These are phyloP conservation scores for Trifolium pratense DNA, from an alignment of 306 rosid species.

Conservation along the genomic window DNA sequence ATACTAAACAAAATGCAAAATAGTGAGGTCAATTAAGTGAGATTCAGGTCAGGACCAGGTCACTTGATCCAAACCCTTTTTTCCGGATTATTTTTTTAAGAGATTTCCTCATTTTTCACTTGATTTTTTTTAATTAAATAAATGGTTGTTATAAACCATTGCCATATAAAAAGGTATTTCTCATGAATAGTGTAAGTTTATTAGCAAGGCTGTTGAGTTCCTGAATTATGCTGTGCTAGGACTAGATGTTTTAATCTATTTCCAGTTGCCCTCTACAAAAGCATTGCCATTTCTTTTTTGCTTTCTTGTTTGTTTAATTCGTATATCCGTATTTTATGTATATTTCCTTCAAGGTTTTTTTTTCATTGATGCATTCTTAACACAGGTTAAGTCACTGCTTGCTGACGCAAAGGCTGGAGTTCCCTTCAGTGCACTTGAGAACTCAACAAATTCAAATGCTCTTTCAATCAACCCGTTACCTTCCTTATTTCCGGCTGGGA, in stretches of 20 bases:
- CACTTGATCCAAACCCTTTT: background rate
- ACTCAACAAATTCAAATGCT: constrained; percentile 49
- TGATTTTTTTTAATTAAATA: no score
- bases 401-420: constrained; percentile 67
- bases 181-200: constrained; percentile 16
- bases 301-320: background rate
- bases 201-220: constrained; percentile 26
- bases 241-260: constrained; percentile 1
- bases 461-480: constrained; percentile 56
- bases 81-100: background rate
- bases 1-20: background rate
- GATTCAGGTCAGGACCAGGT: background rate
- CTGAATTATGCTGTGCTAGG: constrained; percentile 16
- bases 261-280: constrained; percentile 28
- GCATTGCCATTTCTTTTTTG: background rate
- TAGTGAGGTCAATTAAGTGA: background rate
- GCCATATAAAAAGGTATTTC: background rate
- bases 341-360: constrained; percentile 7
- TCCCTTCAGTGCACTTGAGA: constrained; percentile 54
- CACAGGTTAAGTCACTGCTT: constrained; percentile 70
- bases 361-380: constrained; percentile 43
- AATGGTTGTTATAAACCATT: no score
- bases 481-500: constrained; percentile 71
- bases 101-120: background rate
- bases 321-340: constrained; percentile 24